Base-by-base conservation (phyloP, 2,329 filamentous ascomycete genomes). In the Pyricularia grisea region DNA sequence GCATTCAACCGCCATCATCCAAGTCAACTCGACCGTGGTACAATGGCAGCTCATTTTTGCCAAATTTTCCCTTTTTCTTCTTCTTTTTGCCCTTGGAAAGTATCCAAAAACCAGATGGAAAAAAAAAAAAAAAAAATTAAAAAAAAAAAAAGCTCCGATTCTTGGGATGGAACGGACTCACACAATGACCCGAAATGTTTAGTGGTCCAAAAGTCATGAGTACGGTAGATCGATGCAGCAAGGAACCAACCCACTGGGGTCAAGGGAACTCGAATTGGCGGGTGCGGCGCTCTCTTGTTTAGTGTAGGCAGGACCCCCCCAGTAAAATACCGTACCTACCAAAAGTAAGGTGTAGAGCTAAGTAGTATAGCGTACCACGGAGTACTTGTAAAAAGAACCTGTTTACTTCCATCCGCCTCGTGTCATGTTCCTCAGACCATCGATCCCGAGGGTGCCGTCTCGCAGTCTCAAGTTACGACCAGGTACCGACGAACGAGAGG, bases 61-160 rank as follows among this genome's bases (percentile, higher is more conserved):
- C n/a, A n/a, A n/a, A n/a, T 9, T 4, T 11, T 25, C 11, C 28
- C 1, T 63, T 27, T 66, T 42, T 36, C 1, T 66, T 27, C 3
- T 55, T 36, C 14, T 50, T n/a, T 0, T 36, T 36, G 2, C 2
- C 1, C 33, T 36, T 36, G 33, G 11, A 6, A 36, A 12, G 12
- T 12, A 36, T 14, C 2, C 31, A 17, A 42, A 65, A 30, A 36
- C 6, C 10, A 33, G 23, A 58, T 1, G 30, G 58, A 58, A 66
- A 20, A 67, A 63, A 60, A 60, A 60, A 63, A 50, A 67, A 25
- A 33, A 65, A 69, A 65, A n/a, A n/a, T n/a, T n/a, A 58, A 30
- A 68, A 68, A 20, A 63, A 67, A 61, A 58, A 67, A 60, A 50
- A 50, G 42, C 42, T 50, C 42, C 42, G 42, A 50, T 50, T 20